phyloP scores from a whole-genome alignment of 257 asterid species.

The Petrea volubilis region DNA sequence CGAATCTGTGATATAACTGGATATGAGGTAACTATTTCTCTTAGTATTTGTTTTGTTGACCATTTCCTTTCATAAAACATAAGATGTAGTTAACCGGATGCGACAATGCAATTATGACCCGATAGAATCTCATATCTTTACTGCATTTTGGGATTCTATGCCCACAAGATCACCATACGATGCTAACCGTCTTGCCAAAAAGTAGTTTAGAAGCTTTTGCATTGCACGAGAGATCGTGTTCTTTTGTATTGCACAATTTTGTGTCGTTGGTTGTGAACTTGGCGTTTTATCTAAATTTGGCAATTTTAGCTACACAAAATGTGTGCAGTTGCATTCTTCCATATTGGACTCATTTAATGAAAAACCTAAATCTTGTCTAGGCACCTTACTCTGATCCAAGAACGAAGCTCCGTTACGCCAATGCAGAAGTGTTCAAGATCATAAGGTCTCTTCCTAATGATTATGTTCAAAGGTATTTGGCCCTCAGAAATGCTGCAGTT shows the following conservation, averaged over 20 bases:
- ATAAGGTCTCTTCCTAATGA: constrained; percentile 87
- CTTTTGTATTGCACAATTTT: no score
- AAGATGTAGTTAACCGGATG: background rate
- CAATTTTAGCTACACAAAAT: no score
- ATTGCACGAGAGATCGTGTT: no score
- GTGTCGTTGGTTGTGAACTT: no score
- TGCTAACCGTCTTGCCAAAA: no score
- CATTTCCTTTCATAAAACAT: background rate
- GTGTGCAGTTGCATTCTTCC: no score
- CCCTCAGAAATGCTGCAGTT: constrained; percentile 94
- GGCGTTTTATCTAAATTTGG: no score
- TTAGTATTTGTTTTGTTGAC: background rate
- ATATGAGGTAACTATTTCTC: constrained; percentile 57
- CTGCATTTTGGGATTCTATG: no score
- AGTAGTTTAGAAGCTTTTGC: no score
- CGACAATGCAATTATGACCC: background rate
- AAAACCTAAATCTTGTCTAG: constrained; percentile 35
- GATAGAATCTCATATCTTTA: background rate
- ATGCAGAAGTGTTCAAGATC: constrained; percentile 80
- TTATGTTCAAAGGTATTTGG: constrained; percentile 86
- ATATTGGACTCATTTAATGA: background rate
- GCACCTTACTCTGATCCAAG: constrained; percentile 97
- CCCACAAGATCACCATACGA: no score
- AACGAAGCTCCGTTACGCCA: constrained; percentile 88
- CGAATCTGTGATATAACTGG: constrained; percentile 93